Percentiles rank a stretch among this genome's conserved stretches.
These are phyloP conservation scores for Helicocarpus griseus DNA, from an alignment of 2,329 filamentous ascomycete species.

Conservation along the genomic window DNA sequence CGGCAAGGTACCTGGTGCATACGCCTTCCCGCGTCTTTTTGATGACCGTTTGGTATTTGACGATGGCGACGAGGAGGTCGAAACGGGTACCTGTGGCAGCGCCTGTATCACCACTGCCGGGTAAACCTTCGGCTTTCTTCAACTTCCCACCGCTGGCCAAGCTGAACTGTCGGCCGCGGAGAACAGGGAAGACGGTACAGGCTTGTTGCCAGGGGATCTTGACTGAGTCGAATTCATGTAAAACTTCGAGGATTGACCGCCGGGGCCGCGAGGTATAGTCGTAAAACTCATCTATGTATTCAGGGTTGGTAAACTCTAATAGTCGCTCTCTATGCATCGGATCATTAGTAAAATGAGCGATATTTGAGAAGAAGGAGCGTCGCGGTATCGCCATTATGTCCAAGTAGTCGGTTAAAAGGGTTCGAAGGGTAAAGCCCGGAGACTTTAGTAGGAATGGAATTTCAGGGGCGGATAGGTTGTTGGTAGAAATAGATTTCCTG, in stretches of 20 bases:
- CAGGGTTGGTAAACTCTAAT: constrained; percentile 68
- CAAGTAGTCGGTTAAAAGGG: constrained; percentile 69
- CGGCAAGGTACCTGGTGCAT: constrained; percentile 75
- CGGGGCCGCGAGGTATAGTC: constrained; percentile 90
- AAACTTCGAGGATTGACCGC: constrained; percentile 81
- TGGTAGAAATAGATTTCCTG: constrained; percentile 15
- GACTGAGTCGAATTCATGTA: constrained; percentile 81
- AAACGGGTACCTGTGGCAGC: constrained; percentile 45
- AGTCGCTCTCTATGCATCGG: constrained; percentile 69
- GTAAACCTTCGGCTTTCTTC: constrained; percentile 20
- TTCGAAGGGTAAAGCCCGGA: constrained; percentile 53
- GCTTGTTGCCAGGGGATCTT: constrained; percentile 67
- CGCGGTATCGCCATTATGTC: constrained; percentile 86
- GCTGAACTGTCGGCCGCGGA: constrained; percentile 88
- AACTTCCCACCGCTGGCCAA: constrained; percentile 64
- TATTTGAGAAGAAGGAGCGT: constrained; percentile 70
- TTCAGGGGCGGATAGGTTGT: constrained; percentile 18
- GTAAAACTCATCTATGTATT: constrained; percentile 82
- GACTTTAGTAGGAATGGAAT: constrained; percentile 28
- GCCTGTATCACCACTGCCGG: constrained; percentile 10
- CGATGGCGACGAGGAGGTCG: constrained; percentile 73
- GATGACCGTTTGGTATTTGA: constrained; percentile 83
- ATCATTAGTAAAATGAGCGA: constrained; percentile 66
- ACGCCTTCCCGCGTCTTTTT: constrained; percentile 76
- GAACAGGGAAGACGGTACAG: constrained; percentile 64